A percentile compares a stretch with the other conserved stretches of the same genome.
phyloP scores from a whole-genome alignment of 129 eudicot species.

The Helianthus tuberosus region DNA sequence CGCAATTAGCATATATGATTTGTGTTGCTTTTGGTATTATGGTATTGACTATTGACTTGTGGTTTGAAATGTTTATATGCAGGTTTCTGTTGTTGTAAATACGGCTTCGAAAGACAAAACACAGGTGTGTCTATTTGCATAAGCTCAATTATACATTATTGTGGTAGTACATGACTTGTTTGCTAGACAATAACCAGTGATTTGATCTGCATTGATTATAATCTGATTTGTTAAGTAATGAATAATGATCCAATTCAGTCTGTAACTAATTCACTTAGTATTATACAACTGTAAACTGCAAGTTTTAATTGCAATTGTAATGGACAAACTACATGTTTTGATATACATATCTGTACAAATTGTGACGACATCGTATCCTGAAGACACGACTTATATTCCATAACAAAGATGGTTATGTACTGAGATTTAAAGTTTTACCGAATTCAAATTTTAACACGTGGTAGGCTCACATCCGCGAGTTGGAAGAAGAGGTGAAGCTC shows the following conservation, averaged over 20 bases:
- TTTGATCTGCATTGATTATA: background rate
- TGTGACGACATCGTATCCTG: background rate
- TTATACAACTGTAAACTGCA: background rate
- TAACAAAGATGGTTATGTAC: conserved; percentile 2
- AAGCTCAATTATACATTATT: background rate
- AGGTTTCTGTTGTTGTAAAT: conserved; percentile 86
- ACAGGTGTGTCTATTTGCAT: conserved; percentile 53
- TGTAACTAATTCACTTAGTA: background rate
- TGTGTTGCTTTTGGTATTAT: conserved; percentile 12
- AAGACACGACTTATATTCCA: background rate
- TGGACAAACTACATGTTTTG: background rate
- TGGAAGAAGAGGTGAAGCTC: conserved; percentile 97
- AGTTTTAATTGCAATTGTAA: background rate
- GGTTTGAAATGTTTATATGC: conserved; percentile 7
- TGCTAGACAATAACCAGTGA: background rate
- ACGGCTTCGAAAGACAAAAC: conserved; percentile 81
- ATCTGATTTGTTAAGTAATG: conserved; percentile 4
- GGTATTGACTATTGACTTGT: conserved; percentile 7
- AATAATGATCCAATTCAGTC: conserved; percentile 11
- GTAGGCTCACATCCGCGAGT: conserved; percentile 88
- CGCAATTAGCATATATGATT: background rate
- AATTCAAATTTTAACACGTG: background rate
- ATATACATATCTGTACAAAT: background rate
- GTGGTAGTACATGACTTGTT: background rate
- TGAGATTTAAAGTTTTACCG: background rate